Conservation (phyloP, 2,329 filamentous ascomycete species). For the Purpureocillium takamizusanense region DNA sequence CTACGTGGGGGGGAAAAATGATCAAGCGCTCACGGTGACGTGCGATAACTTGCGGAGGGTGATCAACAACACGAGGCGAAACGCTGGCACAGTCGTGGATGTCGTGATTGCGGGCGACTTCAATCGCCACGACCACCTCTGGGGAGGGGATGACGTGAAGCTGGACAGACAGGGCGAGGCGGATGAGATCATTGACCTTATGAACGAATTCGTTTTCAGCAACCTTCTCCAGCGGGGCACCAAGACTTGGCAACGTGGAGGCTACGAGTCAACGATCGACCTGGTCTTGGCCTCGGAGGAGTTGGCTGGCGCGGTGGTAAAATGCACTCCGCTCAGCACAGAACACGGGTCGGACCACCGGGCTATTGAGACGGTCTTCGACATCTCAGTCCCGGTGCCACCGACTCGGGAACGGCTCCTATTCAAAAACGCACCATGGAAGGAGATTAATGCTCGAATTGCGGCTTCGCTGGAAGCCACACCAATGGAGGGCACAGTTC, state of each 20-base stretch:
- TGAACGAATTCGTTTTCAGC: constrained; percentile 14
- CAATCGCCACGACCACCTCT: constrained; percentile 6
- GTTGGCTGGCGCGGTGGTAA: constrained; percentile 7
- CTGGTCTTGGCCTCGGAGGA: constrained; percentile 13
- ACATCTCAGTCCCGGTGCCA: constrained; percentile 2
- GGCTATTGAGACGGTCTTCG: constrained; percentile 3
- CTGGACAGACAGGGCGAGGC: constrained; percentile 21
- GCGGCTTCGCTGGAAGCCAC: constrained; percentile 1
- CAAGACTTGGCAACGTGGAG: constrained; percentile 20
- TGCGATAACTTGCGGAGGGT: background rate
- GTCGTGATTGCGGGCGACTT: constrained; percentile 2
- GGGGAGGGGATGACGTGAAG: constrained; percentile 7
- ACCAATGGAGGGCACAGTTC: constrained; percentile 3
- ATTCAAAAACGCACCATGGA: constrained; percentile 5
- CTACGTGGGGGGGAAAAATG: constrained; percentile 1
- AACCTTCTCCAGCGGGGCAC: constrained; percentile 23
- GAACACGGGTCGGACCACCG: constrained; percentile 13
- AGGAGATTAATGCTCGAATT: constrained; percentile 6
- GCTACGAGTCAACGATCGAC: constrained; percentile 14
- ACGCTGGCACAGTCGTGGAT: constrained; percentile 1
- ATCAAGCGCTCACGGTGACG: background rate
- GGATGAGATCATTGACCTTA: constrained; percentile 14
- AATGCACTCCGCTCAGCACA: constrained; percentile 7
- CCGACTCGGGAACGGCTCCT: constrained; percentile 2
- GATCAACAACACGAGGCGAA: constrained; percentile 2